Conservation (phyloP, 2,329 filamentous ascomycete genomes). For the Fusarium nisikadoi region DNA sequence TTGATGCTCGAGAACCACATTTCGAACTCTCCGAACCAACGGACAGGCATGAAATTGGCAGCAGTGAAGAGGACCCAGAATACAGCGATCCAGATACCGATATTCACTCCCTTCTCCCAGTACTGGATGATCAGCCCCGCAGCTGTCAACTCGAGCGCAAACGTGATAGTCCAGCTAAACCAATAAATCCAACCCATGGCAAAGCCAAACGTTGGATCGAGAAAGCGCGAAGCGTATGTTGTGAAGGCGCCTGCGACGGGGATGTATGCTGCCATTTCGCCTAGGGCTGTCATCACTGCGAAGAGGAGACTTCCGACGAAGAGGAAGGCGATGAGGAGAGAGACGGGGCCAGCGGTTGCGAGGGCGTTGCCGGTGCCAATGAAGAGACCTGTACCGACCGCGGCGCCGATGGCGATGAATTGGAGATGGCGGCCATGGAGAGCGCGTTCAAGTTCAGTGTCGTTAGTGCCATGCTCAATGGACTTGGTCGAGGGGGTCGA, state of each 20-base stretch:
- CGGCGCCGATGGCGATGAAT: constrained; percentile 61
- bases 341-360: constrained; percentile 13
- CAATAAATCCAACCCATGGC: constrained; percentile 71
- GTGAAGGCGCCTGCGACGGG: constrained; percentile 66
- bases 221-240: constrained; percentile 62
- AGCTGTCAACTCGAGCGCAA: constrained; percentile 68
- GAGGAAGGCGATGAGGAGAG: constrained; percentile 26
- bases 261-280: constrained; percentile 65
- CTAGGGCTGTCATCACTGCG: constrained; percentile 50
- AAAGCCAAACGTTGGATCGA: constrained; percentile 66
- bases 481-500: constrained; percentile 19
- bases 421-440: constrained; percentile 71
- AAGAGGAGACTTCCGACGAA: constrained; percentile 21
- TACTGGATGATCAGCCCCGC: constrained; percentile 69
- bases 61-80: constrained; percentile 64
- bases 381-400: constrained; percentile 73
- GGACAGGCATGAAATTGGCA: constrained; percentile 67
- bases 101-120: constrained; percentile 63
- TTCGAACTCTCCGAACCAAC: constrained; percentile 69
- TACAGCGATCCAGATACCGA: constrained; percentile 69
- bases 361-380: constrained; percentile 48
- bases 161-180: constrained; percentile 68
- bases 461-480: constrained; percentile 53
- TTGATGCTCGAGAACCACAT: constrained; percentile 71
- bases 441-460: constrained; percentile 63